These are phyloP conservation scores for Sistotremastrum niveocremeum DNA, from an alignment of 768 basidiomycete genomes.

Conservation along the genomic window DNA sequence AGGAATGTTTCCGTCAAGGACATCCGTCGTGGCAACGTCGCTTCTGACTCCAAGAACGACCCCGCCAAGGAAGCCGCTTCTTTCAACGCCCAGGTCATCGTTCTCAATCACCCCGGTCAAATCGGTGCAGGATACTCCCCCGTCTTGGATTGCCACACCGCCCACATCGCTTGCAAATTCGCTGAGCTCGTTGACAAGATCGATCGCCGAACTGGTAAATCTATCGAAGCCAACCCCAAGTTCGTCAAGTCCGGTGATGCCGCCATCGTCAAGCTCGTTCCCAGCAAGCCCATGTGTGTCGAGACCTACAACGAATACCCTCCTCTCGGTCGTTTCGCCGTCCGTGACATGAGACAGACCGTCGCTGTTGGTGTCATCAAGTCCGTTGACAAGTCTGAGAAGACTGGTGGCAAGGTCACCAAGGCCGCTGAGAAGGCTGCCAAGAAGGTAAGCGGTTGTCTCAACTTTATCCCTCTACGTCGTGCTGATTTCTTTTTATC, in stretches of 20 bases:
- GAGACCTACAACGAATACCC: constrained; percentile 96
- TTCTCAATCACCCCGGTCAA: constrained; percentile 99
- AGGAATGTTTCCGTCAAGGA: constrained; percentile 99
- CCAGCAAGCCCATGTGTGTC: constrained; percentile 92
- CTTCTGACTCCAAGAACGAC: constrained; percentile 99
- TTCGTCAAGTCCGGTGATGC: constrained; percentile 99
- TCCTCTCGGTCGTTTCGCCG: constrained; percentile 97
- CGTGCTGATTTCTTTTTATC: no score
- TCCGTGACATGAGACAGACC: constrained; percentile 99
- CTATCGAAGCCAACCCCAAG: constrained; percentile 78
- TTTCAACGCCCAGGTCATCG: constrained; percentile 99
- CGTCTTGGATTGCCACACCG: constrained; percentile 99
- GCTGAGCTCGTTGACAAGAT: constrained; percentile 98
- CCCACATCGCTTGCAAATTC: constrained; percentile 99
- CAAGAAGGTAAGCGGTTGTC: constrained; percentile 49
- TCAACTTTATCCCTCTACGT: no score
- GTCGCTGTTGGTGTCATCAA: constrained; percentile 99
- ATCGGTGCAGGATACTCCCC: constrained; percentile 98
- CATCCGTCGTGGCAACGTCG: constrained; percentile 99
- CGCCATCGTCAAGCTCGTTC: constrained; percentile 94
- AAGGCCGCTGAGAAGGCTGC: constrained; percentile 93
- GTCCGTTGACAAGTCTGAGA: constrained; percentile 90
- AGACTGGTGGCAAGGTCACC: constrained; percentile 79
- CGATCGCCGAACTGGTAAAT: constrained; percentile 95
- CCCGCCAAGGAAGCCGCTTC: constrained; percentile 98